phyloP scores from a whole-genome alignment of 2,329 filamentous ascomycete genomes.

The Fusarium poae region DNA sequence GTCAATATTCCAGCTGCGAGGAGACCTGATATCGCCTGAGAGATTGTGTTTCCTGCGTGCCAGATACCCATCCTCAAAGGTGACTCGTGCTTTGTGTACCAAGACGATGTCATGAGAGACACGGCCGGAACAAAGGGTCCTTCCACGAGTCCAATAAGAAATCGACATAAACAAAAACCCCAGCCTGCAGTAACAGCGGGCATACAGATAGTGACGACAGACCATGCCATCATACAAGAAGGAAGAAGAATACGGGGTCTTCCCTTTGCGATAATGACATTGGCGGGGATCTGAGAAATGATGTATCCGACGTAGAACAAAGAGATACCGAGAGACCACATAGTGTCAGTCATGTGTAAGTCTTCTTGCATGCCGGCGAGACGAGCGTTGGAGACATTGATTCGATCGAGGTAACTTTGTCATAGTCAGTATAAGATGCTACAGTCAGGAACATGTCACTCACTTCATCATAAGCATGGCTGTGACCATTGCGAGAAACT shows the following conservation, averaged over 20 bases:
- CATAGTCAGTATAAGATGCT: not conserved
- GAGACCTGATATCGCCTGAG: slow-evolving; percentile 59
- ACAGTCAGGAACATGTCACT: not conserved
- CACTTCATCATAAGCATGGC: slow-evolving; percentile 51
- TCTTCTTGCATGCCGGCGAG: slow-evolving; percentile 56
- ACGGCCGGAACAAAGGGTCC: slow-evolving; percentile 60
- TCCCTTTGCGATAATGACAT: slow-evolving; percentile 59
- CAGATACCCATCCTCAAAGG: slow-evolving; percentile 60
- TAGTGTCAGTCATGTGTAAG: slow-evolving; percentile 51
- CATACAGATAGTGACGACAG: slow-evolving; percentile 61
- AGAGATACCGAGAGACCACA: slow-evolving; percentile 58
- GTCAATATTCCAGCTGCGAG: slow-evolving; percentile 59
- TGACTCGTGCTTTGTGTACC: slow-evolving; percentile 61
- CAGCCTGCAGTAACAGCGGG: slow-evolving; percentile 52
- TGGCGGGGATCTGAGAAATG: slow-evolving; percentile 61
- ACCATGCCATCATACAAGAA: slow-evolving; percentile 58
- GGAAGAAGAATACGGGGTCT: slow-evolving; percentile 55
- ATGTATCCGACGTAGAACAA: slow-evolving; percentile 63
- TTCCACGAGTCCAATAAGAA: slow-evolving; percentile 51
- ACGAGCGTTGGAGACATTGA: slow-evolving; percentile 62
- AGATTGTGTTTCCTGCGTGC: slow-evolving; percentile 61
- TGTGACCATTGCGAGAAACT: slow-evolving; percentile 47
- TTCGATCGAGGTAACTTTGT: slow-evolving; percentile 63
- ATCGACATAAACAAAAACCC: slow-evolving; percentile 52
- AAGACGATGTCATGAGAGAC: slow-evolving; percentile 60